phyloP scores from a whole-genome alignment of 2,329 filamentous ascomycete genomes.

The Mollisia scopiformis region DNA sequence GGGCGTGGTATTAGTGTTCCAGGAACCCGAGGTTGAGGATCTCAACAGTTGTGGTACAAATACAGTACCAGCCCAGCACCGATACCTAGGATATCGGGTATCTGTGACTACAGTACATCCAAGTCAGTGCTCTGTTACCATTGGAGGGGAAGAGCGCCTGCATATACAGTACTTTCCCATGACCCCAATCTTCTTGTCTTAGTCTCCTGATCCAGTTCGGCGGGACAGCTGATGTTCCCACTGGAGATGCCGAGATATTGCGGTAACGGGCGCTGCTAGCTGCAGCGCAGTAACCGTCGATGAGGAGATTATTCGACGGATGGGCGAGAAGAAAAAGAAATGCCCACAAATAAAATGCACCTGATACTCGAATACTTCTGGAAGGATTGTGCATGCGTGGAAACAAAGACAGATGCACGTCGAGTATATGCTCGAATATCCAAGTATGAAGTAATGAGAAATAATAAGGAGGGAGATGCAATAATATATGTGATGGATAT shows the following conservation, averaged over 20 bases:
- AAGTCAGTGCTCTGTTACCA: background rate
- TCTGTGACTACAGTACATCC: background rate
- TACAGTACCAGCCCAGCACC: no score
- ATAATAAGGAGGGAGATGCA: background rate
- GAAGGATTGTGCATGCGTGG: background rate
- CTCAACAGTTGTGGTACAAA: background rate
- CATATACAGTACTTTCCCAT: background rate
- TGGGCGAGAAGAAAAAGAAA: background rate
- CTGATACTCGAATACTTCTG: background rate
- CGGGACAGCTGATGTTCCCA: background rate
- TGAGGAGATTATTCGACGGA: background rate
- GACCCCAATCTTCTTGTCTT: no score
- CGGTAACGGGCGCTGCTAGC: background rate
- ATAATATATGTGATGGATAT: background rate
- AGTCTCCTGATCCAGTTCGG: background rate
- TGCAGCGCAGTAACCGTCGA: background rate
- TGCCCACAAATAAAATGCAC: background rate
- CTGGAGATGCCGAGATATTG: background rate
- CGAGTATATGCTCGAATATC: background rate
- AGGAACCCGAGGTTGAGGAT: slow-evolving; percentile 14
- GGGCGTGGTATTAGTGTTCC: no score
- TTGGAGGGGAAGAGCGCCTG: background rate
- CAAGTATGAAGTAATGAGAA: background rate
- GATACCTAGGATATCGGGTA: background rate
- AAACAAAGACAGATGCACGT: background rate